These are phyloP conservation scores for Hypoxylon sp. DNA, from an alignment of 2,329 filamentous ascomycete genomes.

Conservation along the genomic window DNA sequence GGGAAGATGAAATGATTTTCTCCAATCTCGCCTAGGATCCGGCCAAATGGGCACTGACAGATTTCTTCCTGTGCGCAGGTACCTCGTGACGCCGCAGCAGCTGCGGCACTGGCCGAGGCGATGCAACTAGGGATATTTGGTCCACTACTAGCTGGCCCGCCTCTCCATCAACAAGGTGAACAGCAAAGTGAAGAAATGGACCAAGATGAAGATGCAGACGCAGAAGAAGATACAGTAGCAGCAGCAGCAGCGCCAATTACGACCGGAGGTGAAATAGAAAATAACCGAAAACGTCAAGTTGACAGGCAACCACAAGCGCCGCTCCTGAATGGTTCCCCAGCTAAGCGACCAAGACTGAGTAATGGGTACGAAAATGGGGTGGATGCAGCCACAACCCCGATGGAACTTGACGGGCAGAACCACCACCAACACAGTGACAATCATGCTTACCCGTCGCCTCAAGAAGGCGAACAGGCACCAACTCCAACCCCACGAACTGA, in stretches of 20 bases:
- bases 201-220: conserved; percentile 49
- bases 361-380: conserved; percentile 73
- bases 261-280: conserved; percentile 59
- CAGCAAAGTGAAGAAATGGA: conserved; percentile 56
- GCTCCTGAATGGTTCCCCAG: conserved; percentile 69
- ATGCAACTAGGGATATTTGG: conserved; percentile 71
- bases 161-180: conserved; percentile 53
- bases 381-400: conserved; percentile 69
- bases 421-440: conserved; percentile 58
- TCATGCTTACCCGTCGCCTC: conserved; percentile 76
- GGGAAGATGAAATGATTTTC: conserved; percentile 44
- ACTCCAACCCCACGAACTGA: conserved; percentile 70
- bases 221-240: conserved; percentile 48
- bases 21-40: conserved; percentile 50
- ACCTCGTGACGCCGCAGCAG: conserved; percentile 61
- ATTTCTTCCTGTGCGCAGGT: conserved; percentile 60
- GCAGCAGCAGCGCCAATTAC: conserved; percentile 40
- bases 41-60: conserved; percentile 59
- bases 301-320: conserved; percentile 62
- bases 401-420: conserved; percentile 71
- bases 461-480: conserved; percentile 70
- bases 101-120: conserved; percentile 63
- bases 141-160: conserved; percentile 65
- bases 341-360: conserved; percentile 72
- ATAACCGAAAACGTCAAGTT: conserved; percentile 66